Base-by-base conservation (phyloP, 2,329 filamentous ascomycete species). In the Penicillium brasilianum region DNA sequence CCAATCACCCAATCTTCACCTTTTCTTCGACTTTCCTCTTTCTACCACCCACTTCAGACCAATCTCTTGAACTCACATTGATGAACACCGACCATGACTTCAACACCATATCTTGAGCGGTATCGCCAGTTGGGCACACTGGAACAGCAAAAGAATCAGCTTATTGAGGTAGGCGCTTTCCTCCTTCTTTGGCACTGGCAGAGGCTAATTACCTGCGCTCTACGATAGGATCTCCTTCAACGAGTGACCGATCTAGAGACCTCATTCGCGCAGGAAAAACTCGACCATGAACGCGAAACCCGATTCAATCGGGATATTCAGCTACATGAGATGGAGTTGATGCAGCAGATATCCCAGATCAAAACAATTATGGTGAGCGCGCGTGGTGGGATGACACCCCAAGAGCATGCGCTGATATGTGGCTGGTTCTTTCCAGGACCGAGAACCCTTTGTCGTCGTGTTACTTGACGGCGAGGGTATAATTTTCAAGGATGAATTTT, bases 401-500 rank as follows among this genome's bases (percentile, higher is more conserved):
- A 7, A 63, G 58, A 34, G 28, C 41, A 22, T 44, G 41, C 46
- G 61, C 62, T 66, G 55, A 68, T 44, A 51, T 32, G 28, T 56
- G 52, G 32, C 51, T 51, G 25, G 37, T 48, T 28, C 62, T 60
- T 49, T 66, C 30, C 65, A 83, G 81, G 79, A 83, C 55, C 80
- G 81, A 56, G 82, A 86, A 72, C 80, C 83, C 4, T 86, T 84
- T 65, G 76, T 86, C 43, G 71, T 84, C 16, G 77, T 85, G 34
- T 75, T 87, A 37, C 77, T 87, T 52, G 84, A 87, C 66, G 84
- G 83, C 43, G 83, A 86, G 64, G 82, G 80, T 48, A 81, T 85
- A 72, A 79, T 86, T 63, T 87, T 87, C 66, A 74, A 77, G 48
- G 81, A 86, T 57, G 76, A 83, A 18, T 79, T 82, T 56, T 60